These are phyloP conservation scores for Flaveria bidentis DNA, from an alignment of 129 eudicot genomes.

Conservation along the genomic window DNA sequence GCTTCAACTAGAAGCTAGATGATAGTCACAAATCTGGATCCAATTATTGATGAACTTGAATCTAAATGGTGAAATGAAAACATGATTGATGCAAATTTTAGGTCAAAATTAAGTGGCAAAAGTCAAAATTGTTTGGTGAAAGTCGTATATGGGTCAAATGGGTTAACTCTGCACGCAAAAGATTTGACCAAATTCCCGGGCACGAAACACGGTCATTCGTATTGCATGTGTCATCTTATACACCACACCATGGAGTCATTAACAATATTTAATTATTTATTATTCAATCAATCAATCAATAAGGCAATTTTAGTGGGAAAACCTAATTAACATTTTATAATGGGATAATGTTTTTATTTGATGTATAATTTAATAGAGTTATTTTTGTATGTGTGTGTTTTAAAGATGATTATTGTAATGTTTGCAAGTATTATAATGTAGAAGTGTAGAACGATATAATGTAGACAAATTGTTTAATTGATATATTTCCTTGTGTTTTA, in stretches of 20 bases:
- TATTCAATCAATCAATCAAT: background rate
- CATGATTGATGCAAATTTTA: constrained; percentile 21
- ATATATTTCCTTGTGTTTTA: background rate
- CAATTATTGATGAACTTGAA: constrained; percentile 22
- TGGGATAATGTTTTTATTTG: background rate
- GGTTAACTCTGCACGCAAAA: constrained; percentile 23
- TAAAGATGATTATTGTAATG: background rate
- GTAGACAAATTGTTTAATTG: too few species aligned
- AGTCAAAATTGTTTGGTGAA: background rate
- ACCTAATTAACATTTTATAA: constrained; percentile 9
- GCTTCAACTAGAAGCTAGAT: constrained; percentile 36
- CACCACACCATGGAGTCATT: constrained; percentile 14
- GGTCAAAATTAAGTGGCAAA: background rate
- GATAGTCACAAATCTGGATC: constrained; percentile 19
- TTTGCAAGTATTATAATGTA: background rate
- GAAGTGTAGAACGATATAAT: too few species aligned
- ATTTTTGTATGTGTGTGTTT: background rate
- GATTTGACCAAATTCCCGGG: background rate
- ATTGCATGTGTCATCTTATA: constrained; percentile 26
- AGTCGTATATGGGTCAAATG: background rate
- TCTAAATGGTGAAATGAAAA: constrained; percentile 10
- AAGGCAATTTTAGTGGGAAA: constrained; percentile 17
- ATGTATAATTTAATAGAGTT: background rate
- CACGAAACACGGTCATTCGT: constrained; percentile 35
- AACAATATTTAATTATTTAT: background rate